These are phyloP conservation scores for Geoglossum glabrum DNA, from an alignment of 495 filamentous ascomycete genomes.

Conservation along the genomic window DNA sequence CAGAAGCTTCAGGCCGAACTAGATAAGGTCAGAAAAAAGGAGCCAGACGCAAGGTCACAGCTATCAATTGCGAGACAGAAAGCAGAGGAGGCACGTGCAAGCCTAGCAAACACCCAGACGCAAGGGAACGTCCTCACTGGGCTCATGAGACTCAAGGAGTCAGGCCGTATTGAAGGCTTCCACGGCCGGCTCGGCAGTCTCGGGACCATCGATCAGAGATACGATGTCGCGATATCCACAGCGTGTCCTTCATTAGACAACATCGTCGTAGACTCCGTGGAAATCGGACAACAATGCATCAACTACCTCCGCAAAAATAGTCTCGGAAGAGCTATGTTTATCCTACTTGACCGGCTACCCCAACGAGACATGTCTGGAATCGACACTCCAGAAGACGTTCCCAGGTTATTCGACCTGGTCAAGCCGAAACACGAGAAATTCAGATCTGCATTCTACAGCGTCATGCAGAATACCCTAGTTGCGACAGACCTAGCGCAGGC, in stretches of 20 bases:
- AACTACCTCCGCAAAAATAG: conserved; percentile 95
- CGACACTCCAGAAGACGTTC: conserved; percentile 77
- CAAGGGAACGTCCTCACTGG: conserved; percentile 83
- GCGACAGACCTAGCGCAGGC: conserved; percentile 84
- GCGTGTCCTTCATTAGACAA: conserved; percentile 84
- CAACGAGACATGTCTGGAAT: conserved; percentile 54
- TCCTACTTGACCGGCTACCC: conserved; percentile 73
- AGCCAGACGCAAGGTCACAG: conserved; percentile 59
- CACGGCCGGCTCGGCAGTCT: conserved; percentile 89
- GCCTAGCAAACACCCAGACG: conserved; percentile 69
- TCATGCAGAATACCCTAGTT: conserved; percentile 82
- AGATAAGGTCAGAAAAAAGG: conserved; percentile 46
- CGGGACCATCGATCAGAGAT: conserved; percentile 83
- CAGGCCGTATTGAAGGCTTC: conserved; percentile 89
- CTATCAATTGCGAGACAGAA: conserved; percentile 79
- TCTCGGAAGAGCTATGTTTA: conserved; percentile 91
- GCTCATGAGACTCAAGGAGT: conserved; percentile 86
- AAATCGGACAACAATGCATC: conserved; percentile 91
- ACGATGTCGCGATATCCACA: conserved; percentile 92
- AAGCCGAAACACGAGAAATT: conserved; percentile 75
- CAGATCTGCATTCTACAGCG: conserved; percentile 80
- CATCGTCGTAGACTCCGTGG: conserved; percentile 86
- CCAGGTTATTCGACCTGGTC: conserved; percentile 81
- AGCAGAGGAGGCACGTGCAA: conserved; percentile 84
- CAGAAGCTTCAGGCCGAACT: conserved; percentile 48